Conservation (phyloP, 352 stramenopile species). For the Phytophthora fragariaefolia region DNA sequence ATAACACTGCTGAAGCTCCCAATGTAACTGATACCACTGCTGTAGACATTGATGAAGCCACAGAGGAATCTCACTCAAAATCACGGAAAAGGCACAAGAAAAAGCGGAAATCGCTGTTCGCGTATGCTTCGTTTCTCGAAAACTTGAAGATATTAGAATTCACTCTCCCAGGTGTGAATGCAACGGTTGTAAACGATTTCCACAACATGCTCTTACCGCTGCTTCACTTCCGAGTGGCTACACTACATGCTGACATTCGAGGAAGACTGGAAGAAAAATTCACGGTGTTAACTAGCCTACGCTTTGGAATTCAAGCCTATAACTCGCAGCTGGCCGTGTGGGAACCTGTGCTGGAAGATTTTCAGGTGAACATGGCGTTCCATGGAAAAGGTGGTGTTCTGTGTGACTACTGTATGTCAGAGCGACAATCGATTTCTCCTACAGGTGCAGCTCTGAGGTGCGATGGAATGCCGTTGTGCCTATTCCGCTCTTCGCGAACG, state of each 20-base stretch:
- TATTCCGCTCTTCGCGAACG: slow-evolving; percentile 72
- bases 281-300: slow-evolving; percentile 64
- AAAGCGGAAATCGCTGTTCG: slow-evolving; percentile 31
- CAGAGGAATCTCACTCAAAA: slow-evolving; percentile 11
- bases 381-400: slow-evolving; percentile 72
- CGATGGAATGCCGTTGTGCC: slow-evolving; percentile 74
- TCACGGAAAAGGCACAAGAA: slow-evolving; percentile 20
- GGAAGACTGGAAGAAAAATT: slow-evolving; percentile 69
- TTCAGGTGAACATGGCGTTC: slow-evolving; percentile 78
- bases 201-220: slow-evolving; percentile 88
- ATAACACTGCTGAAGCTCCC: slow-evolving; percentile 13
- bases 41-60: neutral
- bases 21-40: neutral
- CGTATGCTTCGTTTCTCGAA: slow-evolving; percentile 46
- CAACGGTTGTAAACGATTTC: slow-evolving; percentile 88
- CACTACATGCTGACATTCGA: slow-evolving; percentile 73
- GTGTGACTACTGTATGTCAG: slow-evolving; percentile 83
- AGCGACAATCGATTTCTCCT: slow-evolving; percentile 66
- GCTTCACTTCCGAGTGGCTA: slow-evolving; percentile 74
- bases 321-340: slow-evolving; percentile 89
- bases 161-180: slow-evolving; percentile 75
- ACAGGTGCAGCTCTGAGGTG: slow-evolving; percentile 62
- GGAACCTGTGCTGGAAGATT: slow-evolving; percentile 87
- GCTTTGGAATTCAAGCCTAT: slow-evolving; percentile 82
- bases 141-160: slow-evolving; percentile 85